Evolutionary conservation across 768 basidiomycete species (phyloP), one percentile per base, ranked within the genome.

Genomic region (Rhizopogon vulgaris): DNA sequence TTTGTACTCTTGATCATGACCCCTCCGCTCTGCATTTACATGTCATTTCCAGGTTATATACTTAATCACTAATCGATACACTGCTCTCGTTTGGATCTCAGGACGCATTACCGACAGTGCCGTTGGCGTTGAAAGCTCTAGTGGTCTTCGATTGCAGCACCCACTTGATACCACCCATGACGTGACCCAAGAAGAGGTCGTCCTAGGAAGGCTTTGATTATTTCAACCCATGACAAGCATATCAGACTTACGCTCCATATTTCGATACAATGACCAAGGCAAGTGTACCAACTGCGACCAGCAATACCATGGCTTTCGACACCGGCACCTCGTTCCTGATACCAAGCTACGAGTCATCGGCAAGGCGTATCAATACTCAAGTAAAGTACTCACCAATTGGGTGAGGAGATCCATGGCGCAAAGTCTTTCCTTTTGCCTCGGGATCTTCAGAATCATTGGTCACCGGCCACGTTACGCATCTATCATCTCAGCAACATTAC

Each of bases 261-360:
- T 60, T 86, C 82, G 59, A 82, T 84, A 48, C 82, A 68, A 63
- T 94, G 91, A 0, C 90, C 90, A 0, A 93, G 75, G 55, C 82
- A 77, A 0, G 91, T 93, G 64, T 90, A 93, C 71, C 88, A 93
- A 59, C 87, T 90, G 36, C 90, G 78, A 18, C 90, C 91, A 2
- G 83, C 76, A 38, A 63, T 60, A 24, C 75, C 64, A 17, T 73
- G 66, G 25, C 62, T 64, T 56, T 79, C 72, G 3, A 80, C 78
- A 0, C 88, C 88, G 27, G 84, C 81, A 15, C 87, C 87, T 3
- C 73, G 77, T 56, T 85, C 83, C 66, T 91, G 90, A 64, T 78
- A 92, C 90, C 90, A 94, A 18, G 92, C 90, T 90, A 56, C 14
- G 34, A 34, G 14, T 0, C 8, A 46, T 46, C 8, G 9, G 37